These are phyloP conservation scores for Linnemannia zychae DNA, from an alignment of 192 early-diverging fungal genomes.

Conservation along the genomic window DNA sequence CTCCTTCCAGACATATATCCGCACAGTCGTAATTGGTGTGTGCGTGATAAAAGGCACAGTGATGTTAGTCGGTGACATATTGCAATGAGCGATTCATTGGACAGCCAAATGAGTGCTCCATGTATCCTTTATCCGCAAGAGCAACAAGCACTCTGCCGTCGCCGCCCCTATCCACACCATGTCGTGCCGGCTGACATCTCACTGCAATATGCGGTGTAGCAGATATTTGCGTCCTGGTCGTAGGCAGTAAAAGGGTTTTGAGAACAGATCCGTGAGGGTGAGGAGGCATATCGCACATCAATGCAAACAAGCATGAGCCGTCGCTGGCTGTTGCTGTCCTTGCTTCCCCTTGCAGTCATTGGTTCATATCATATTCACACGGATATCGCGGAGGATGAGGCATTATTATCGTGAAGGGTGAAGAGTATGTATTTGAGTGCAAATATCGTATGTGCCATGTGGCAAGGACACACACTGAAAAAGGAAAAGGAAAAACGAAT, in stretches of 20 bases:
- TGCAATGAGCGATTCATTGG: neutral
- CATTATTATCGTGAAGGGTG: neutral
- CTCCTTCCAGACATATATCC: neutral
- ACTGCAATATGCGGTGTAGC: neutral
- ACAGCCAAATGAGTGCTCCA: too few relatives aligned
- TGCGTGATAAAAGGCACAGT: neutral
- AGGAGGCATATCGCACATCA: neutral
- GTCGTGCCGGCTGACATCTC: neutral
- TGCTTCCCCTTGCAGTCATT: neutral
- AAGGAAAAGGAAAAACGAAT: neutral
- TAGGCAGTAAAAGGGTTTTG: neutral
- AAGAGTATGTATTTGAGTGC: neutral
- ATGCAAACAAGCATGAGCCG: neutral
- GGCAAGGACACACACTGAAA: neutral
- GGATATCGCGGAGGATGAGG: neutral
- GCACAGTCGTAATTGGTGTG: neutral
- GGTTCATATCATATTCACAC: neutral
- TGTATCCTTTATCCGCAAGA: neutral
- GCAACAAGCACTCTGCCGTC: neutral
- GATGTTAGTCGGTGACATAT: neutral
- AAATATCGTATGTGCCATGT: constrained; percentile 2
- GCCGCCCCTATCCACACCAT: neutral
- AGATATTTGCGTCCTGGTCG: neutral
- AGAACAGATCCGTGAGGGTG: neutral
- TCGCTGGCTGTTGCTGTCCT: neutral